Evolutionary conservation across 2,329 filamentous ascomycete genomes (phyloP).

Genomic region (Penicillium crustosum): DNA sequence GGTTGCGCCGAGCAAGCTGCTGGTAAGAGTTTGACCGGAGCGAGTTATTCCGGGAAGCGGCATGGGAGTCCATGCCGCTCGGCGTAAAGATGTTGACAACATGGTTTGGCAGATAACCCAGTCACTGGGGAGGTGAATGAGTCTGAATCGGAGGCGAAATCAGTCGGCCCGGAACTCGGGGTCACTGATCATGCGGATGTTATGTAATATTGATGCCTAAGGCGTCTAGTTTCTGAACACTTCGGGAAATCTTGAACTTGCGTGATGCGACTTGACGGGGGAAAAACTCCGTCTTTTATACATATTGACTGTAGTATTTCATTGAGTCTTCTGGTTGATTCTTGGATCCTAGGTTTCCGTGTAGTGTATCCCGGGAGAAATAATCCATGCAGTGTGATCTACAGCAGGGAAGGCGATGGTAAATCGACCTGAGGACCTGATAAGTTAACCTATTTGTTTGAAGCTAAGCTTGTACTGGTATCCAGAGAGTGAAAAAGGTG

Average conservation of each 20-base stretch:
- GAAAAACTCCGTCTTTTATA: neutral
- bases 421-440: neutral
- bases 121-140: slow-evolving; percentile 26
- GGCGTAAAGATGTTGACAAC: slow-evolving; percentile 49
- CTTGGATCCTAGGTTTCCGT: neutral
- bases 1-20: slow-evolving; percentile 34
- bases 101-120: slow-evolving; percentile 36
- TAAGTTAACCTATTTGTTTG: neutral
- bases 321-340: neutral
- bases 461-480: neutral
- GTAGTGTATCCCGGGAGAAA: neutral
- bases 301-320: neutral
- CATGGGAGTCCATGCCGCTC: slow-evolving; percentile 41
- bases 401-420: neutral
- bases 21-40: slow-evolving; percentile 33
- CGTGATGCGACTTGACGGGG: neutral
- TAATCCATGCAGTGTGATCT: neutral
- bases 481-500: neutral
- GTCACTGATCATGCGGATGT: slow-evolving; percentile 37
- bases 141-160: slow-evolving; percentile 39
- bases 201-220: slow-evolving; percentile 32
- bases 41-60: slow-evolving; percentile 38
- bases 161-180: slow-evolving; percentile 32
- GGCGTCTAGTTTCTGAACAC: slow-evolving; percentile 10
- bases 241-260: neutral